These are phyloP conservation scores for Phytopythium boreale DNA, from an alignment of 352 stramenopile species.

Conservation along the genomic window DNA sequence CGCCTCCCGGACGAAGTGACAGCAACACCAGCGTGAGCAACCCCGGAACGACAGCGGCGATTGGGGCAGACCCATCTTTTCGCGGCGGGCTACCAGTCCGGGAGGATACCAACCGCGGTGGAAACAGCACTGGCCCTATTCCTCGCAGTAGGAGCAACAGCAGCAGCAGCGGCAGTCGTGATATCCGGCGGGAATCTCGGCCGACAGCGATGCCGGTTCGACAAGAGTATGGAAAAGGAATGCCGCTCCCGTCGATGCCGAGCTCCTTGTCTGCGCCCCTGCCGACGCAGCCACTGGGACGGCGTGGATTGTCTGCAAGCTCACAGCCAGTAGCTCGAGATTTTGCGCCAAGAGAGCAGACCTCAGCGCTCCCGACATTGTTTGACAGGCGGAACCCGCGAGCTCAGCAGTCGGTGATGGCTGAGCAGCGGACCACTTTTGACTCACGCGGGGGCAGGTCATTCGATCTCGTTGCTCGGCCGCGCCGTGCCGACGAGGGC, in stretches of 20 bases:
- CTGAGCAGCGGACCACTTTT: not conserved
- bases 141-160: conserved; percentile 5
- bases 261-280: not conserved
- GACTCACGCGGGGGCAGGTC: not conserved
- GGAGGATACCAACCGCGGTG: not conserved
- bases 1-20: not conserved
- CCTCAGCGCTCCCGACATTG: not conserved
- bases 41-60: not conserved
- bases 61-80: not conserved
- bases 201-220: not conserved
- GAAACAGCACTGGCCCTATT: not conserved
- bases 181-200: not conserved
- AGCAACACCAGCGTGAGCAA: not conserved
- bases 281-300: not conserved
- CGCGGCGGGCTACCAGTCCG: not conserved
- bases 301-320: not conserved
- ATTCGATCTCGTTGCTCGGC: not conserved
- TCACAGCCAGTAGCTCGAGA: not conserved
- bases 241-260: conserved; percentile 1
- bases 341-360: not conserved
- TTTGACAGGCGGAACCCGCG: not conserved
- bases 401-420: not conserved
- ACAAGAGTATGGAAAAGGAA: conserved; percentile 1
- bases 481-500: not conserved
- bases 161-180: conserved; percentile 1